A percentile compares a stretch with the other conserved stretches of the same genome.
Conservation (phyloP, 345 rosid genomes). For the Euphorbia tirucalli region DNA sequence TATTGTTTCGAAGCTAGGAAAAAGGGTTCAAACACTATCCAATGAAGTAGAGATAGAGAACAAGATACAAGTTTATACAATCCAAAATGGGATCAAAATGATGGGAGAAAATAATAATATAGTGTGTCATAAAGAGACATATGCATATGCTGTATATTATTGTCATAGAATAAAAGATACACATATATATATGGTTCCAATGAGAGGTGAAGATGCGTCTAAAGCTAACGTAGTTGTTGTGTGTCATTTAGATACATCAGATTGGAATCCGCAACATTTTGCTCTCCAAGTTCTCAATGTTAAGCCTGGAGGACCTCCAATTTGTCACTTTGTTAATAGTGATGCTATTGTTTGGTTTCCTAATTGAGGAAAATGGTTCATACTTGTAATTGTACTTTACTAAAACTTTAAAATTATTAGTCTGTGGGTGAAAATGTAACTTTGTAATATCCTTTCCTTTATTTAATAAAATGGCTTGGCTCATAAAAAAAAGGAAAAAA, state of each 20-base stretch:
- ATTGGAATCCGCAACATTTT: constrained; percentile 13
- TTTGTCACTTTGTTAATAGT: constrained; percentile 16
- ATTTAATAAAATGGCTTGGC: no score
- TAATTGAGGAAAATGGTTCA: not conserved
- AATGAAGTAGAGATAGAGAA: constrained; percentile 1
- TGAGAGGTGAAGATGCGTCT: constrained; percentile 10
- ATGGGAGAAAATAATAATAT: not conserved
- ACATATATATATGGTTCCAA: not conserved
- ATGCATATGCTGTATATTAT: constrained; percentile 18
- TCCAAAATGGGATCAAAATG: not conserved
- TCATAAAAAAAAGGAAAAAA: no score
- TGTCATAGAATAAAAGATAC: constrained; percentile 10
- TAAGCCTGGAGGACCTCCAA: constrained; percentile 9
- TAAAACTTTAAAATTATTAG: no score
- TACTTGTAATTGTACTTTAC: no score
- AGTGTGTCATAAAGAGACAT: constrained; percentile 16
- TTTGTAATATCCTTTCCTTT: no score
- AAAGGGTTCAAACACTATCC: not conserved
- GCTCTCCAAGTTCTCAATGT: constrained; percentile 12
- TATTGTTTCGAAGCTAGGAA: constrained; percentile 1
- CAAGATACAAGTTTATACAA: not conserved
- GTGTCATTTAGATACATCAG: constrained; percentile 16
- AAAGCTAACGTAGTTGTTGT: constrained; percentile 1
- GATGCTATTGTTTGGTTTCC: constrained; percentile 13
- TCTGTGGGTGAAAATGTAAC: no score